These are phyloP conservation scores for Cetradonia linearis DNA, from an alignment of 495 filamentous ascomycete genomes.

Conservation along the genomic window DNA sequence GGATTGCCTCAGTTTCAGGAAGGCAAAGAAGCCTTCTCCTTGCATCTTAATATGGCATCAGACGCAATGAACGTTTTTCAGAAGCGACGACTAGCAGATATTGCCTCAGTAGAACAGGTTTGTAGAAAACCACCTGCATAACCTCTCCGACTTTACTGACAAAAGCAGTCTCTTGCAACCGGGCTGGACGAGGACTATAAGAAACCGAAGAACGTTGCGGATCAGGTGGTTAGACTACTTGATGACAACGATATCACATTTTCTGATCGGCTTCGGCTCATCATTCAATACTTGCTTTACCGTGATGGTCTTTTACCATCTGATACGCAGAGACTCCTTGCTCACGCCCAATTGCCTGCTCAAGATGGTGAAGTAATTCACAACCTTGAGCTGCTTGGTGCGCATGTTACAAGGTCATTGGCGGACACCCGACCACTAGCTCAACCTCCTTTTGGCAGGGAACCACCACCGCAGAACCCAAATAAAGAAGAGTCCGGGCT, in stretches of 20 bases:
- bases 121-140: background rate
- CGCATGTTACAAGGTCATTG: constrained; percentile 57
- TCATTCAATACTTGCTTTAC: constrained; percentile 77
- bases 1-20: constrained; percentile 89
- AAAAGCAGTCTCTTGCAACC: constrained; percentile 62
- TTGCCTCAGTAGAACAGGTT: constrained; percentile 74
- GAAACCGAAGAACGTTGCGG: constrained; percentile 78
- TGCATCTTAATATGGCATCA: constrained; percentile 96
- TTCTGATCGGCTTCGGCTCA: constrained; percentile 70
- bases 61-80: constrained; percentile 93
- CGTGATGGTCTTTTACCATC: constrained; percentile 79
- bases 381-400: constrained; percentile 77
- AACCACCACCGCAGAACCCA: constrained; percentile 35
- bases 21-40: constrained; percentile 87
- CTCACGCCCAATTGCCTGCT: constrained; percentile 67
- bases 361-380: constrained; percentile 60
- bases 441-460: constrained; percentile 57
- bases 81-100: constrained; percentile 68
- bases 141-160: constrained; percentile 11
- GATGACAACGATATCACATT: constrained; percentile 64
- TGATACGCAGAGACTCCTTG: constrained; percentile 74
- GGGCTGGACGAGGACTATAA: constrained; percentile 87
- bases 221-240: constrained; percentile 73
- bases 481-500: constrained; percentile 44
- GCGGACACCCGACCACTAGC: constrained; percentile 61